Percentiles rank a stretch among this genome's conserved stretches.
phyloP scores from a whole-genome alignment of 139 green algal genomes.

The Chlorella sp. region DNA sequence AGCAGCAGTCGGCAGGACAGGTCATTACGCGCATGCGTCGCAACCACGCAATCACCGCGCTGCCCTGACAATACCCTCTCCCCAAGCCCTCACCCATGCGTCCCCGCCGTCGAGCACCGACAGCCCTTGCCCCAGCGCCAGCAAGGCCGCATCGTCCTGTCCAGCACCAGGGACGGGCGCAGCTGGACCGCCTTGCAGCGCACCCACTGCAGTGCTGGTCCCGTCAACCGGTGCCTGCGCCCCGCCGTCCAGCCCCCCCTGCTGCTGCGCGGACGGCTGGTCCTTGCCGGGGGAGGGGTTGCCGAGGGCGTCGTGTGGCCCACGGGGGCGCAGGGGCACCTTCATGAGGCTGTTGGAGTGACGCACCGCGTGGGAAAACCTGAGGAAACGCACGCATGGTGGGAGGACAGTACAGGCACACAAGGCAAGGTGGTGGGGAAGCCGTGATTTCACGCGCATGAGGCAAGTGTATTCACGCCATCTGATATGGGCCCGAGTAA shows the following conservation, averaged over 20 bases:
- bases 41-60: too few species aligned
- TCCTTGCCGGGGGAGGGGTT: too few species aligned
- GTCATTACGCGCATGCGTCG: not conserved
- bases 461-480: too few species aligned
- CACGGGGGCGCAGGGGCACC: not conserved
- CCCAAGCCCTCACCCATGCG: not conserved
- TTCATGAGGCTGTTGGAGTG: not conserved
- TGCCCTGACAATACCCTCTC: not conserved
- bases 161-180: not conserved
- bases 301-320: too few species aligned
- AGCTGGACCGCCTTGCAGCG: not conserved
- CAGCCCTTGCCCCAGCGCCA: too few species aligned
- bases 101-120: not conserved
- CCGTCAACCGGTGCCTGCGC: not conserved
- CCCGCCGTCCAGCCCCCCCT: not conserved
- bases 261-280: not conserved
- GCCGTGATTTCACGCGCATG: not conserved
- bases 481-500: not conserved
- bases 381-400: not conserved
- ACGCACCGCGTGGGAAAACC: not conserved
- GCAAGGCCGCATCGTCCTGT: not conserved
- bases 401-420: not conserved
- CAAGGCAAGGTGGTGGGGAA: not conserved
- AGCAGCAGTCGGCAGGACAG: too few species aligned
- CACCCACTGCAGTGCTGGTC: not conserved